Evolutionary conservation across 306 rosid species (phyloP).

Genomic region (Phaseolus lunatus): DNA sequence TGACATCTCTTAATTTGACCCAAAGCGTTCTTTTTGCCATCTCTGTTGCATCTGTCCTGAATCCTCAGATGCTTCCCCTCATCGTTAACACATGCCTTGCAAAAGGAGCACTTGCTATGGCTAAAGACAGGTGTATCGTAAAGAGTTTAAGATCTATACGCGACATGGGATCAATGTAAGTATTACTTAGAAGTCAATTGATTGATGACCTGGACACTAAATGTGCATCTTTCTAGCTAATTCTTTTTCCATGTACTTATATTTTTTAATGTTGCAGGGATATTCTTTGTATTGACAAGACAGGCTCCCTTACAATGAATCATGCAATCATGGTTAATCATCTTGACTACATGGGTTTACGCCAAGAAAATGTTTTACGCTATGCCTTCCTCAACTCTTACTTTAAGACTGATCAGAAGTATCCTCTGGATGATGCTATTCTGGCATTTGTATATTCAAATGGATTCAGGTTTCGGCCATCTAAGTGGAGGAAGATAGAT

Average conservation of each 20-base stretch:
- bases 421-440: slow-evolving; percentile 84
- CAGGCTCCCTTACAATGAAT: slow-evolving; percentile 88
- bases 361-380: slow-evolving; percentile 66
- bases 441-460: slow-evolving; percentile 77
- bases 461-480: slow-evolving; percentile 81
- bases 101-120: slow-evolving; percentile 91
- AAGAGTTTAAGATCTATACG: slow-evolving; percentile 73
- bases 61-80: slow-evolving; percentile 94
- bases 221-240: background rate
- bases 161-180: slow-evolving; percentile 89
- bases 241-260: background rate
- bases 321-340: slow-evolving; percentile 72
- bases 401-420: slow-evolving; percentile 83
- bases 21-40: slow-evolving; percentile 66
- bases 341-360: slow-evolving; percentile 57
- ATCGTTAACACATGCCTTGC: slow-evolving; percentile 82
- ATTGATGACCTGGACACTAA: slow-evolving; percentile 13
- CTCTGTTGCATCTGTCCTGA: slow-evolving; percentile 85
- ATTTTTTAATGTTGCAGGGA: slow-evolving; percentile 60
- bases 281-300: slow-evolving; percentile 85
- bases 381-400: slow-evolving; percentile 83
- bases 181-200: slow-evolving; percentile 28
- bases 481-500: slow-evolving; percentile 74
- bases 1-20: slow-evolving; percentile 55
- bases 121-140: slow-evolving; percentile 82